These are phyloP conservation scores for Termitomyces sp. DNA, from an alignment of 768 basidiomycete genomes.

Conservation along the genomic window DNA sequence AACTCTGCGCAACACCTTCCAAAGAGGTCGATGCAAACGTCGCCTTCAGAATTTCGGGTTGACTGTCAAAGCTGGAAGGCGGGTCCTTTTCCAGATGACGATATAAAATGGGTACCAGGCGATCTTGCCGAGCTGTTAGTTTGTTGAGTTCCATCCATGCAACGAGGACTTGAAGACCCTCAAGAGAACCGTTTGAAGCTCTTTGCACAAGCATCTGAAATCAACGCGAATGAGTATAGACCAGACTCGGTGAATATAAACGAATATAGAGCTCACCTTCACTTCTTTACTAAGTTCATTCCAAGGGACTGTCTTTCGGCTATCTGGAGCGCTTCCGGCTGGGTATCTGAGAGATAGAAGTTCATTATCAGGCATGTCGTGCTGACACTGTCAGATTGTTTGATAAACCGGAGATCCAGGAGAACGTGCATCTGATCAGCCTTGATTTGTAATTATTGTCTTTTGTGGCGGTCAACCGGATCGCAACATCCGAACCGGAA, in stretches of 20 bases:
- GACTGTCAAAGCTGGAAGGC: not conserved
- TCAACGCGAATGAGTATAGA: not conserved
- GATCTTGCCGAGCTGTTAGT: slow-evolving; percentile 6
- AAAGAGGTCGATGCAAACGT: slow-evolving; percentile 1
- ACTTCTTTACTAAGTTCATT: slow-evolving; percentile 7
- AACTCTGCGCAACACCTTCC: slow-evolving; percentile 3
- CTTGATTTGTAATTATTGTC: not conserved
- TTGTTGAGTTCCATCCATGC: slow-evolving; percentile 9
- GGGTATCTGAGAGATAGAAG: not conserved
- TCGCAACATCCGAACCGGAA: not conserved
- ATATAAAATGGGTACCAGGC: slow-evolving; percentile 3
- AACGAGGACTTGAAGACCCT: slow-evolving; percentile 5
- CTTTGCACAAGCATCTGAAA: not conserved
- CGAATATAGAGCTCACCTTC: not conserved
- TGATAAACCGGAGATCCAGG: not conserved
- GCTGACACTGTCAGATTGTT: not conserved
- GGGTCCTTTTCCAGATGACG: not conserved
- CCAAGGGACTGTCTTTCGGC: slow-evolving; percentile 2
- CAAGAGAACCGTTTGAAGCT: slow-evolving; percentile 1
- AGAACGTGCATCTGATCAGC: not conserved
- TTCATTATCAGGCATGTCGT: not conserved
- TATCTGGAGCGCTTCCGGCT: slow-evolving; percentile 3
- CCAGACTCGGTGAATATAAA: not conserved
- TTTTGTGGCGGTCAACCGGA: not conserved
- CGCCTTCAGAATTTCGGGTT: not conserved